Conservation (phyloP, 2,329 filamentous ascomycete species). For the Ilyonectria mors-panacis region DNA sequence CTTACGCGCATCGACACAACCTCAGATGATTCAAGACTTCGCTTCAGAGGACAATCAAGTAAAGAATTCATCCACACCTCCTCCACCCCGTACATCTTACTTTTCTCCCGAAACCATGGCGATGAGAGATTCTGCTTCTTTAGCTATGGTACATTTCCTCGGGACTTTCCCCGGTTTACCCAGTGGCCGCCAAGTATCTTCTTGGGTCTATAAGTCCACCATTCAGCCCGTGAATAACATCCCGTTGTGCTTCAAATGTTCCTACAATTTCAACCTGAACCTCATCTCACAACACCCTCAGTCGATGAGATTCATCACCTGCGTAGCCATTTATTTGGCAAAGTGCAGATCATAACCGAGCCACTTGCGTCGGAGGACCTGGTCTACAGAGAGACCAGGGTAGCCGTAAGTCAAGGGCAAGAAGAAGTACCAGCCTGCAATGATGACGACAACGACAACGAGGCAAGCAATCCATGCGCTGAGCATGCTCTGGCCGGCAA, state of each 20-base stretch:
- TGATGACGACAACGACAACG: constrained; percentile 77
- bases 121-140: constrained; percentile 20
- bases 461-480: constrained; percentile 83
- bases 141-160: constrained; percentile 28
- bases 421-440: constrained; percentile 93
- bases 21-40: neutral
- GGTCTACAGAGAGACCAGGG: constrained; percentile 84
- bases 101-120: constrained; percentile 15
- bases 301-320: constrained; percentile 14
- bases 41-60: neutral
- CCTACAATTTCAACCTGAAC: constrained; percentile 17
- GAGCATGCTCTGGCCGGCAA: constrained; percentile 83
- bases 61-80: constrained; percentile 13
- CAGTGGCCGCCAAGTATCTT: constrained; percentile 24
- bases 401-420: constrained; percentile 95
- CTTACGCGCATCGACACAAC: neutral
- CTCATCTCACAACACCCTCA: neutral
- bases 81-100: constrained; percentile 3
- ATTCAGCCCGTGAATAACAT: constrained; percentile 21
- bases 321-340: constrained; percentile 79
- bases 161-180: constrained; percentile 6
- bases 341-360: constrained; percentile 98
- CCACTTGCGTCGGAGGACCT: constrained; percentile 92
- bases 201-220: constrained; percentile 19
- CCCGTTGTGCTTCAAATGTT: constrained; percentile 20